These are phyloP conservation scores for Fusarium devonianum DNA, from an alignment of 2,329 filamentous ascomycete species.

Conservation along the genomic window DNA sequence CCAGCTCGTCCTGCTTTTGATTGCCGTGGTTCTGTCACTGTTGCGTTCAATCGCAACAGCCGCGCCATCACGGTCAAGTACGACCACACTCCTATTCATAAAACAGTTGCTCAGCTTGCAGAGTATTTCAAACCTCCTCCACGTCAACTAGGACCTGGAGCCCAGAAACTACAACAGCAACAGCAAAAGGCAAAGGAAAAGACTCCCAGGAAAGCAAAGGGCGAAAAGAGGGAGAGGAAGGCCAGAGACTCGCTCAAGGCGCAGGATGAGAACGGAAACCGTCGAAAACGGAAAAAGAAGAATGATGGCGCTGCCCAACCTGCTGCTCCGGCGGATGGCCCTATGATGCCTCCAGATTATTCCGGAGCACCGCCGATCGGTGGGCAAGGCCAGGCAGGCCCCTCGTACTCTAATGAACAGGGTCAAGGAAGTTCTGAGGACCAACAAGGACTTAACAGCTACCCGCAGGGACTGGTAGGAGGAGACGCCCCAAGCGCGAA, in stretches of 20 bases:
- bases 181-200: slow-evolving; percentile 37
- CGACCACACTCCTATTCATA: slow-evolving; percentile 64
- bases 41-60: slow-evolving; percentile 58
- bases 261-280: slow-evolving; percentile 37
- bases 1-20: slow-evolving; percentile 65
- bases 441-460: slow-evolving; percentile 19
- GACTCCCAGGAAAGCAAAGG: slow-evolving; percentile 41
- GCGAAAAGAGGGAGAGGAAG: slow-evolving; percentile 38
- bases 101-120: slow-evolving; percentile 59
- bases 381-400: slow-evolving; percentile 9
- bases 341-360: slow-evolving; percentile 24
- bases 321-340: slow-evolving; percentile 10
- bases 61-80: slow-evolving; percentile 61
- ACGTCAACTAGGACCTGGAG: slow-evolving; percentile 39
- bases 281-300: slow-evolving; percentile 43
- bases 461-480: slow-evolving; percentile 28
- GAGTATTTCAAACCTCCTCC: slow-evolving; percentile 57
- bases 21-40: slow-evolving; percentile 59
- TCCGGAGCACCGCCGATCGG: slow-evolving; percentile 10
- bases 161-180: slow-evolving; percentile 37
- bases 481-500: slow-evolving; percentile 13
- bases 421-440: neutral
- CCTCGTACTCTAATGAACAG: slow-evolving; percentile 19
- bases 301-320: slow-evolving; percentile 33
- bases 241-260: slow-evolving; percentile 32